Evolutionary conservation across 441 rosid species (phyloP), one percentile per base, ranked within the genome.

Genomic region (Melastoma candidum): DNA sequence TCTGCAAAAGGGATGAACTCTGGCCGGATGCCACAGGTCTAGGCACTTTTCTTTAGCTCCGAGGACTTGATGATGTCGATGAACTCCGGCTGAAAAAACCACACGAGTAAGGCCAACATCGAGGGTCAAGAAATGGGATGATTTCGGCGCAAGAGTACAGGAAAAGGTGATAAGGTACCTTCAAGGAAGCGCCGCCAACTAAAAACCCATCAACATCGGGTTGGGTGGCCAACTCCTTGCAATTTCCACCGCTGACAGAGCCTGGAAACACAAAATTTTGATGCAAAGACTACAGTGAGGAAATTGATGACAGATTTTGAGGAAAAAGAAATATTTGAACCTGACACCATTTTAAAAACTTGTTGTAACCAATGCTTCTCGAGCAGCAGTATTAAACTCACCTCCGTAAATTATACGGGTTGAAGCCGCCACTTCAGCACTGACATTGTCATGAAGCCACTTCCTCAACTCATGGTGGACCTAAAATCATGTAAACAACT

Each of bases 381-480:
- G 11, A 52, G 43, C 56, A 26, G 55, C 53, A 11, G 5, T 9
- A 53, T 10, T 17, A 52, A 47, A 48, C 9, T 27, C 75, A 89
- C 89, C 85, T 82, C 89, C 89, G 50, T 82, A 79, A 53, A 82
- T 82, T 54, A 79, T 82, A 27, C 89, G 70, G 58, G 75, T 75
- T 36, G 85, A 58, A 46, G 73, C 74, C 43, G 85, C 83, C 11
- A 82, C 76, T 51, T 77, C 80, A 14, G 55, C 67, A 58, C 77
- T 79, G 53, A 66, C 67, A 26, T 82, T 79, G 57, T 60, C 69
- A 0, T 70, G 74, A 32, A 82, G 79, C 89, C 85, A 82, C 57
- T 82, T 82, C 71, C 89, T 75, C 45, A 82, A 63, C 60, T 74
- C 89, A 69, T 3, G 67, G 36, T 82, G 85, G n/a, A 82, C 85